Base-by-base conservation (phyloP, 495 filamentous ascomycete genomes). In the Astrocystis sublimbata region DNA sequence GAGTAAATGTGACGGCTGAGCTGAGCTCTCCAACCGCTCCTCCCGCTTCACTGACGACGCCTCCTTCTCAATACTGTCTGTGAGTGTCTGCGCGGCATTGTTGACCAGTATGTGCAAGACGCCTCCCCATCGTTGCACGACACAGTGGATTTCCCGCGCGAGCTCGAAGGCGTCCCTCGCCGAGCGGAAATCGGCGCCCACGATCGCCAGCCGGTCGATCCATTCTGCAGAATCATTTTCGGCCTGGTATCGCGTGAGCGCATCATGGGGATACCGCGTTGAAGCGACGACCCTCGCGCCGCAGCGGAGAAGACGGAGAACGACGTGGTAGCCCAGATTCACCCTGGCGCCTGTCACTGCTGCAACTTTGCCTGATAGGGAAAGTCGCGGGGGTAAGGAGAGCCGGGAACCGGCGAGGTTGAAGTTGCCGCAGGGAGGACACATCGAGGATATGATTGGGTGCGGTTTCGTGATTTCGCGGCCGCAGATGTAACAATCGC, bases 61-160 rank as follows among this genome's bases (percentile, higher is more conserved):
- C 59, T 83, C 79, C 50, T 72, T 72, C 58, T 71, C 64, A 13
- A 80, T 43, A 12, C 76, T 70, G 61, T 83, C 80, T 2, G 77
- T 81, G 28, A 78, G 61, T 0, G 78, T 83, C 63, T 83, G 80
- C 1, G 80, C 79, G 9, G 80, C 79, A 63, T 81, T 83, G 54
- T 81, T 83, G 64, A 83, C 73, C 24, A 83, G 53, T 13, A 81
- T 71, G 61, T 81, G 69, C 51, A 81, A 62, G 42, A 19, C 64
- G 40, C 19, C 40, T 26, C 55, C 41, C 78, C 78, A 79, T 28
- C 17, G 9, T 31, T 58, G n/a, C 19, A 58, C 55, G 10, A 58
- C n/a, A 4, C 13, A 12, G 3, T 31, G 28, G 13, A 58, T 58
- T 6, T 65, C 65, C 2, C 23, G 23, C 17, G 76, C 72, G 1